Base-by-base conservation (phyloP, 805 yeast species). In the Pichia thaimueangensis region DNA sequence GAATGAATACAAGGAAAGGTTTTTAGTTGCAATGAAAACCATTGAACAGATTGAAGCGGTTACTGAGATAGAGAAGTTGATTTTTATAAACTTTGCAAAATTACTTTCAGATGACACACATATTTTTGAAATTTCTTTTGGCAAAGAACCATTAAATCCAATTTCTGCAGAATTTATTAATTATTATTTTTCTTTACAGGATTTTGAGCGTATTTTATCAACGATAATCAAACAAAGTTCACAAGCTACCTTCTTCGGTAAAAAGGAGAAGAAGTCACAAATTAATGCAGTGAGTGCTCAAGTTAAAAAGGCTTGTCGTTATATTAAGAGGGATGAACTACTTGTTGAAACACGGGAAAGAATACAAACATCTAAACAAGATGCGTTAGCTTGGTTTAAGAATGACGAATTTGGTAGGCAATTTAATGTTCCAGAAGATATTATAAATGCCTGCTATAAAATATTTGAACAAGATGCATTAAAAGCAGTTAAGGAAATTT, bases 61-160 rank as follows among this genome's bases (percentile, higher is more conserved):
- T 24, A 64, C 70, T 0, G 52, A 45, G 1, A 60, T 62, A 13
- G 76, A 71, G 41, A 51, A 49, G 29, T 70, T 71, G 71, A 51
- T 56, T 15, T 45, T 58, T 8, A 45, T 50, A 11, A 24, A 51
- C 4, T 31, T 59, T 21, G 37, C 45, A 2, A 39, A 43, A 25
- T 30, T 50, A 22, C 31, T 50, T 5, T 43, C 43, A 2, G 30
- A 30, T 5, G 47, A 42, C 16, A 27, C 45, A 7, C 11, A 32
- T 3, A 39, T 42, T 0, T 13, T 23, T 7, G 31, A 35, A 11
- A 11, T 48, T 8, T 54, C 55, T 19, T 8, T 32, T 17, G 25
- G n/a, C 13, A 38, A 44, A 3, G 30, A 34, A 12, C 58, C 59
- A 1, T 33, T 40, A 6, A 32, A 47, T 17, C 22, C 47, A 29